phyloP scores from a whole-genome alignment of 148 eudicot species.

The Fallopia convolvulus region DNA sequence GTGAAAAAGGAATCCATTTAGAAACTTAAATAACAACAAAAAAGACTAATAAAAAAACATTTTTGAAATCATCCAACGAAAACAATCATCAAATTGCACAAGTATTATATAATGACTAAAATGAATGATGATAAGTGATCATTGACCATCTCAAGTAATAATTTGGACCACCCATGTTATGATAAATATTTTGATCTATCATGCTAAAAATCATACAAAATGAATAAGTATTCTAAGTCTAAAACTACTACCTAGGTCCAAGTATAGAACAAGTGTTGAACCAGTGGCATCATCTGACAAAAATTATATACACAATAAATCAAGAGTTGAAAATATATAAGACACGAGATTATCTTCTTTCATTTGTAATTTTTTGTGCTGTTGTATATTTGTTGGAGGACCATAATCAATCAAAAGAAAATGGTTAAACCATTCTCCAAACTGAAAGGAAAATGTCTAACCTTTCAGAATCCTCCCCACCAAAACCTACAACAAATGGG shows the following conservation, averaged over 20 bases:
- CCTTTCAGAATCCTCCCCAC: slow-evolving; percentile 99
- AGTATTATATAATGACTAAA: not conserved
- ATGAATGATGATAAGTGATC: not conserved
- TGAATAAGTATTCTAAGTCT: not conserved
- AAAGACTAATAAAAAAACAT: not conserved
- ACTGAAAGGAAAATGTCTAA: slow-evolving; percentile 19
- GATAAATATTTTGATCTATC: not conserved
- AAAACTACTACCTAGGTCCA: not conserved
- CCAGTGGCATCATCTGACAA: not conserved
- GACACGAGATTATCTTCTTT: slow-evolving; percentile 1
- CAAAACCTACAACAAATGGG: slow-evolving; percentile 59
- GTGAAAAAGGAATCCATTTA: not conserved
- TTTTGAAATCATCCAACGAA: not conserved
- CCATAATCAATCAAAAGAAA: not conserved
- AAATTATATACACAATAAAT: not conserved
- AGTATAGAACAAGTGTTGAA: not conserved
- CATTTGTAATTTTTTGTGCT: not conserved
- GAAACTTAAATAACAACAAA: not conserved
- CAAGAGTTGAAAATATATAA: not conserved
- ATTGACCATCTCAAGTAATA: not conserved
- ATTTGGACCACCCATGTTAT: not conserved
- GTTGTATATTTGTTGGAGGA: not conserved
- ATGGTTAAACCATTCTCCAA: not conserved
- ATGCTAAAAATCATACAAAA: not conserved
- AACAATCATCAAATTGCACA: not conserved